Evolutionary conservation across 2,329 filamentous ascomycete genomes (phyloP), one percentile per base, ranked within the genome.

Genomic region (Calonectria montana): DNA sequence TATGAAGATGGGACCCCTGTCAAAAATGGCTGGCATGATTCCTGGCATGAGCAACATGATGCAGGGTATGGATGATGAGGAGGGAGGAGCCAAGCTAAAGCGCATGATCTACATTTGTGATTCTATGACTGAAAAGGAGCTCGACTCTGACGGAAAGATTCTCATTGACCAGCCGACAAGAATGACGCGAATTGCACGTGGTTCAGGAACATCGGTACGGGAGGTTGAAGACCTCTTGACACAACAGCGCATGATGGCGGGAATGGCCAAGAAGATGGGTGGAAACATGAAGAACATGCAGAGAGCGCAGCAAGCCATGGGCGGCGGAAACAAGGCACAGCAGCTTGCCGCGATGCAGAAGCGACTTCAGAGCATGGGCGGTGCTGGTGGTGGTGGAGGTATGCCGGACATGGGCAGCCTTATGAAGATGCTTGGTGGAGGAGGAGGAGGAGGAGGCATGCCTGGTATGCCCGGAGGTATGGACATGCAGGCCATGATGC

Each of bases 91-190:
- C 79, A 98, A 98, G 85, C 90, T 99, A 29, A 97, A 97, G 85
- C 93, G 97, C 74, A 99, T 99, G 97, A 95, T 99, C 77, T 98
- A 97, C 86, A 98, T 99, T 72, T 98, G 96, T 86, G 97, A 99
- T 86, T 96, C 93, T 74, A 99, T 99, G 97, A 98, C 96, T 0
- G 91, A 94, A 25, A 97, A 97, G 81, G 97, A 99, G 82, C 91
- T 99, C 23, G 96, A 99, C 83, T 94, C 94, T 50, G 96, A 99
- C 80, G 97, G 97, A 82, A 98, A 97, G 84, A 91, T 97, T 74
- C 96, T 99, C 76, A 91, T 97, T 70, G 94, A 98, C 25, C 94
- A 98, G 81, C 97, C 97, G 0, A 94, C 94, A 16, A 91, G 97
- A 48, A 97, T 98, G 92, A 98, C 96, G 18, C 91, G 97, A 41